phyloP scores from a whole-genome alignment of 2,329 filamentous ascomycete species.

The Trichoderma gracile region DNA sequence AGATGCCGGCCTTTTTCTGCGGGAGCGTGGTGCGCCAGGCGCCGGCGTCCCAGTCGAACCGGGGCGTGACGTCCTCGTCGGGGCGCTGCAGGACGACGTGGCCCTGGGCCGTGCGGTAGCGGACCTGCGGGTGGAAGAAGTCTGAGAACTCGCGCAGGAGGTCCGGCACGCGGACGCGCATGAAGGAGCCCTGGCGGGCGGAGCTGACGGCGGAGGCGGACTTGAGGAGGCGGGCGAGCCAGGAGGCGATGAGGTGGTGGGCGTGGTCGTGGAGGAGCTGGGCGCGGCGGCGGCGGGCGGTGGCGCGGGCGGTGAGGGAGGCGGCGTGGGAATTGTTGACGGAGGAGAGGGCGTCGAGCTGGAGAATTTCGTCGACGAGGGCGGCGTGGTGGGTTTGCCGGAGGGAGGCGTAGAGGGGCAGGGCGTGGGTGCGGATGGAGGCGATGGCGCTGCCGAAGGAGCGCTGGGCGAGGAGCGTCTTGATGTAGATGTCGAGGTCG shows the following conservation, averaged over 20 bases:
- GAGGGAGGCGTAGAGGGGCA: conserved; percentile 41
- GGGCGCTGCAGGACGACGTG: conserved; percentile 33
- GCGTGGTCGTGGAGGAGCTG: conserved; percentile 39
- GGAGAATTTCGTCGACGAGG: conserved; percentile 40
- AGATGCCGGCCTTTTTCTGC: conserved; percentile 30
- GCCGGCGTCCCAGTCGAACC: conserved; percentile 31
- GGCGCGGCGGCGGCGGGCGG: conserved; percentile 34
- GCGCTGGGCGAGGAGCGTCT: conserved; percentile 40
- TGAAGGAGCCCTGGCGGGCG: conserved; percentile 31
- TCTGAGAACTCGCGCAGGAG: conserved; percentile 39
- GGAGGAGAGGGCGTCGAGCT: conserved; percentile 29
- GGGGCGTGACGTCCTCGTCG: conserved; percentile 24
- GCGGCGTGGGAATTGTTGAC: conserved; percentile 3
- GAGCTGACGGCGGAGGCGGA: conserved; percentile 29
- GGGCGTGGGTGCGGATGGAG: conserved; percentile 44
- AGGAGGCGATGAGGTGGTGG: conserved; percentile 36
- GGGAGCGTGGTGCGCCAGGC: conserved; percentile 34
- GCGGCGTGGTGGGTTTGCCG: conserved; percentile 33
- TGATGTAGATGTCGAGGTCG: conserved; percentile 52
- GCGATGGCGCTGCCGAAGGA: conserved; percentile 37
- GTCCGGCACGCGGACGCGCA: conserved; percentile 34
- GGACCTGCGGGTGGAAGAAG: conserved; percentile 37
- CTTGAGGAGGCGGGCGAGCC: conserved; percentile 35
- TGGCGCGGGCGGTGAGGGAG: conserved; percentile 25
- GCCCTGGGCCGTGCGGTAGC: conserved; percentile 40